These are phyloP conservation scores for Orbilia ellipsospora DNA, from an alignment of 2,329 filamentous ascomycete genomes.

Conservation along the genomic window DNA sequence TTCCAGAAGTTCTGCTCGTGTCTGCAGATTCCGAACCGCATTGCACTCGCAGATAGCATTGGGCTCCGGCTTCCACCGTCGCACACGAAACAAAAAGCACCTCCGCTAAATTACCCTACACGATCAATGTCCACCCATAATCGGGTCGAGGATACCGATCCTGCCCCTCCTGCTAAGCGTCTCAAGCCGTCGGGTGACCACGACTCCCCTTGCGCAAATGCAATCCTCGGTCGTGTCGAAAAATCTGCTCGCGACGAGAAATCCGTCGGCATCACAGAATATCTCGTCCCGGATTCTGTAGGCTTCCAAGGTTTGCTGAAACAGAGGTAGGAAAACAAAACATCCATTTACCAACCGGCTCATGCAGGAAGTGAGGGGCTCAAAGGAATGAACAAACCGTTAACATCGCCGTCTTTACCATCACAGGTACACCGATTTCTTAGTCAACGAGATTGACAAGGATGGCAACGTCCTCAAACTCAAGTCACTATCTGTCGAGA, in stretches of 20 bases:
- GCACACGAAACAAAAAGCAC: slow-evolving; percentile 4
- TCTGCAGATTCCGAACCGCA: slow-evolving; percentile 25
- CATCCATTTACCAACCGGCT: slow-evolving; percentile 14
- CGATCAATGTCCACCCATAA: slow-evolving; percentile 31
- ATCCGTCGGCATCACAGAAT: slow-evolving; percentile 72
- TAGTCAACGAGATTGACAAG: slow-evolving; percentile 87
- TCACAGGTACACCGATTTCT: slow-evolving; percentile 83
- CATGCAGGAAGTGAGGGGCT: slow-evolving; percentile 1
- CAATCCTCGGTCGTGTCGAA: slow-evolving; percentile 34
- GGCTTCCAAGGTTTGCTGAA: slow-evolving; percentile 75
- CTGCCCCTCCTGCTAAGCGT: slow-evolving; percentile 48
- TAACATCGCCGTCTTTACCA: slow-evolving; percentile 17
- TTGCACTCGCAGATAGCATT: not conserved
- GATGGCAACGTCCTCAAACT: slow-evolving; percentile 82
- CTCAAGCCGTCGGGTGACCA: slow-evolving; percentile 33
- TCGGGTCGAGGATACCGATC: slow-evolving; percentile 33
- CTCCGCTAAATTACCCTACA: not conserved
- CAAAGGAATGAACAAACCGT: slow-evolving; percentile 16
- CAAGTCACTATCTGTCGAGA: slow-evolving; percentile 63
- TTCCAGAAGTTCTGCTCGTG: slow-evolving; percentile 15
- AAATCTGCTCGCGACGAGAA: slow-evolving; percentile 57
- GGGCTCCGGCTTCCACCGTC: slow-evolving; percentile 18
- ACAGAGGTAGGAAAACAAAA: slow-evolving; percentile 67
- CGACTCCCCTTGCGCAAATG: slow-evolving; percentile 3
- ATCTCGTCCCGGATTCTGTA: slow-evolving; percentile 69